phyloP scores from a whole-genome alignment of 2,329 filamentous ascomycete species.

The Sporothrix humicola region DNA sequence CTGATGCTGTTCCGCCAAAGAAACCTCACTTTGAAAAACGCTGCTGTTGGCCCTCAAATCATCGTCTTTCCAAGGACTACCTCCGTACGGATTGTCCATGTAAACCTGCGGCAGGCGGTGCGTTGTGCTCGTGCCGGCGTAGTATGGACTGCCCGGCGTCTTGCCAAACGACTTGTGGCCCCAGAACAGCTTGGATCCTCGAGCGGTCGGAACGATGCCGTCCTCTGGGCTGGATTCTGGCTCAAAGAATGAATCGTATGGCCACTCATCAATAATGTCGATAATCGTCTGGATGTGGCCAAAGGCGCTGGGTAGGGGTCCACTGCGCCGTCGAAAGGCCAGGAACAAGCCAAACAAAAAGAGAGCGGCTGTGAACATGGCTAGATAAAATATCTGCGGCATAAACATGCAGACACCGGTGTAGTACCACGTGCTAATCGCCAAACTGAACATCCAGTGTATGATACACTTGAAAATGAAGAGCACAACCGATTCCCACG shows the following conservation, averaged over 20 bases:
- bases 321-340: slow-evolving; percentile 38
- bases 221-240: not conserved
- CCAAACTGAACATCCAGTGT: slow-evolving; percentile 45
- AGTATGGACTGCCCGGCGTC: slow-evolving; percentile 1
- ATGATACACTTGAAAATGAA: slow-evolving; percentile 43
- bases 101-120: not conserved
- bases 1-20: not conserved
- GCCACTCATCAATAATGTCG: slow-evolving; percentile 45
- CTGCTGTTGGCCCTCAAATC: not conserved
- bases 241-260: slow-evolving; percentile 28
- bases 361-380: not conserved
- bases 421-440: slow-evolving; percentile 42
- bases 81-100: not conserved
- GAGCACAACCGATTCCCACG: slow-evolving; percentile 43
- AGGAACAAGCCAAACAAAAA: slow-evolving; percentile 38
- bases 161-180: not conserved
- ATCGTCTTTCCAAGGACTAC: not conserved
- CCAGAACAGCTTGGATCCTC: not conserved
- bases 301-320: slow-evolving; percentile 42
- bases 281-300: slow-evolving; percentile 46
- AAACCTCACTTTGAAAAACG: not conserved
- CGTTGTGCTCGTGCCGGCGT: not conserved
- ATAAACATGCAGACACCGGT: slow-evolving; percentile 44
- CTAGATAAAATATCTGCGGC: slow-evolving; percentile 42
- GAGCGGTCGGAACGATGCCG: not conserved